A percentile compares a stretch with the other conserved stretches of the same genome.
These are phyloP conservation scores for Curvularia sp. DNA, from an alignment of 2,329 filamentous ascomycete species.

Conservation along the genomic window DNA sequence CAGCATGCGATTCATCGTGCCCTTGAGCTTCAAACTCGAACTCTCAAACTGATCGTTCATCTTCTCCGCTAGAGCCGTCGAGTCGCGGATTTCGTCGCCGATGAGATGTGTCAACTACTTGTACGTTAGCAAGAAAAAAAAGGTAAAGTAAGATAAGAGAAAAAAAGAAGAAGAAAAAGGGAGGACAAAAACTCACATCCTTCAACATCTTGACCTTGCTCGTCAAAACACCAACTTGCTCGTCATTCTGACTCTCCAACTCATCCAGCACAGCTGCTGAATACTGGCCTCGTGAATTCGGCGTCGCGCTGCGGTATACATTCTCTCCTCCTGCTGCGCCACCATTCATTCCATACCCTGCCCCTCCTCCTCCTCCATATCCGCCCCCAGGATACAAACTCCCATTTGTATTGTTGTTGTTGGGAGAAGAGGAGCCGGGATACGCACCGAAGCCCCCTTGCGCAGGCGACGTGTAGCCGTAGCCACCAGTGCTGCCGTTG, in stretches of 20 bases:
- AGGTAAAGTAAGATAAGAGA: no score
- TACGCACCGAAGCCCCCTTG: conserved; percentile 46
- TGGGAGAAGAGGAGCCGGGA: conserved; percentile 28
- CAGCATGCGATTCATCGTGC: conserved; percentile 97
- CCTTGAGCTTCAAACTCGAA: conserved; percentile 78
- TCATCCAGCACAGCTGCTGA: conserved; percentile 90
- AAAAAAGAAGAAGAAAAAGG: not conserved
- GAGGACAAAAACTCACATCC: conserved; percentile 66
- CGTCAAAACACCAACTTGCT: conserved; percentile 86
- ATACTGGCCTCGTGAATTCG: conserved; percentile 78
- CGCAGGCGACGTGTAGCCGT: conserved; percentile 26
- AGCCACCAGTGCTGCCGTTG: conserved; percentile 22
- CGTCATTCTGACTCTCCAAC: conserved; percentile 94
- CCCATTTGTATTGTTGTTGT: conserved; percentile 10
- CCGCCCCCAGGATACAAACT: conserved; percentile 19
- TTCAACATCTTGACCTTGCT: conserved; percentile 90
- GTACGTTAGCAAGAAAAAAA: not conserved
- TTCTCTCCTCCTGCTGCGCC: not conserved
- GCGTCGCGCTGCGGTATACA: conserved; percentile 52
- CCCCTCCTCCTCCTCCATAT: not conserved
- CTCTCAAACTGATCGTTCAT: conserved; percentile 96
- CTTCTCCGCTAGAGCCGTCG: conserved; percentile 84
- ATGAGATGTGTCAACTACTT: conserved; percentile 82
- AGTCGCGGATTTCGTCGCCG: conserved; percentile 92
- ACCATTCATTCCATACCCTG: not conserved